Evolutionary conservation across 2,329 filamentous ascomycete species (phyloP).

Genomic region (Colletotrichum australisinense): DNA sequence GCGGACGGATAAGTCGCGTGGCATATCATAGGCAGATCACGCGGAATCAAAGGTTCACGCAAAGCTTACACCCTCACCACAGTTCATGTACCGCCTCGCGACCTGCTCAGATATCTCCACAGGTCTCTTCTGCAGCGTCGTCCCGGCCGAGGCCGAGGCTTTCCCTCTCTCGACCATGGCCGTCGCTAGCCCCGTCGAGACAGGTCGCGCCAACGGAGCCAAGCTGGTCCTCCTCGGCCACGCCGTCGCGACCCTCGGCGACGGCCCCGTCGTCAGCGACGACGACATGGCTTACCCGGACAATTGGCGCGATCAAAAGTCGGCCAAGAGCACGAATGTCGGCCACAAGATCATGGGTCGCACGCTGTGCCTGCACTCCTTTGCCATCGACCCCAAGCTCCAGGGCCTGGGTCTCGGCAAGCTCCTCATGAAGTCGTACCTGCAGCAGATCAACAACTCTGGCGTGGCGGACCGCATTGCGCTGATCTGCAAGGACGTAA

Average conservation of each 20-base stretch:
- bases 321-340: conserved; percentile 45
- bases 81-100: conserved; percentile 83
- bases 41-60: neutral
- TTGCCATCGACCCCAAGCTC: conserved; percentile 81
- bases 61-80: conserved; percentile 26
- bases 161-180: conserved; percentile 64
- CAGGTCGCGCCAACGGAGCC: conserved; percentile 65
- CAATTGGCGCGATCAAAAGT: conserved; percentile 69
- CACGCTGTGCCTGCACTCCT: conserved; percentile 84
- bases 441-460: conserved; percentile 79
- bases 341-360: conserved; percentile 80
- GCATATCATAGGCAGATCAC: neutral
- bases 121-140: conserved; percentile 80
- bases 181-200: conserved; percentile 68
- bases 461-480: conserved; percentile 78
- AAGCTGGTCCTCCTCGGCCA: conserved; percentile 78
- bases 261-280: conserved; percentile 74
- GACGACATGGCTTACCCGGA: conserved; percentile 79
- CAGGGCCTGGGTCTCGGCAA: conserved; percentile 80
- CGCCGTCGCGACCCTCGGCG: conserved; percentile 79
- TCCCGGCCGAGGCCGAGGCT: conserved; percentile 57
- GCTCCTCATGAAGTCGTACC: conserved; percentile 79
- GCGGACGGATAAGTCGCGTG: neutral
- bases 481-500: conserved; percentile 79
- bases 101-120: conserved; percentile 81